Conservation (phyloP, 331 rosid species). For the Arachis monticola region DNA sequence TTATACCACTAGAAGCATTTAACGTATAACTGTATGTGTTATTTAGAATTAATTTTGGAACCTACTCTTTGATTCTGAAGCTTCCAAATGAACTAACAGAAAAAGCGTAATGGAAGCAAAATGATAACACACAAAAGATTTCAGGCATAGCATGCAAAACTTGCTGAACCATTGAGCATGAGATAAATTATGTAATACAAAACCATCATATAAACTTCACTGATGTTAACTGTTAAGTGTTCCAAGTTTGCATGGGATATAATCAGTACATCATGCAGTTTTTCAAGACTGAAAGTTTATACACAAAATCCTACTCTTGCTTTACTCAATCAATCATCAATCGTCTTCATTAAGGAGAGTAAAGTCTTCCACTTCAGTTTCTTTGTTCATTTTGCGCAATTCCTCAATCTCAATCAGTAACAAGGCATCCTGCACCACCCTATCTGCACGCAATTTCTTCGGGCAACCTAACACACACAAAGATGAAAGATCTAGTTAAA, state of each 20-base stretch:
- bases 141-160: conserved; percentile 6
- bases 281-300: conserved; percentile 29
- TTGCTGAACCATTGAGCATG: not conserved
- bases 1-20: too few relatives aligned
- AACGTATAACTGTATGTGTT: too few relatives aligned
- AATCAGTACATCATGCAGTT: conserved; percentile 15
- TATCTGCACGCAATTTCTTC: conserved; percentile 51
- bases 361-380: conserved; percentile 70
- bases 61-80: not conserved
- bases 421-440: conserved; percentile 62
- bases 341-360: conserved; percentile 67
- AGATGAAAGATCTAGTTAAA: conserved; percentile 17
- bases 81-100: not conserved
- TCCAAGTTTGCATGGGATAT: conserved; percentile 18
- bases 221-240: not conserved
- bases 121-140: not conserved
- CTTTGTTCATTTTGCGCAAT: conserved; percentile 54
- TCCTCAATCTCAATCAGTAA: conserved; percentile 74
- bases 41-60: not conserved
- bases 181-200: not conserved
- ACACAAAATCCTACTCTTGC: conserved; percentile 32
- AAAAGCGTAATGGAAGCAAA: not conserved
- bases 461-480: conserved; percentile 70
- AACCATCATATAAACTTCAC: not conserved
- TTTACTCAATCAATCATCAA: conserved; percentile 40